Conservation (phyloP, 78 protist species). For the Guillardia theta region DNA sequence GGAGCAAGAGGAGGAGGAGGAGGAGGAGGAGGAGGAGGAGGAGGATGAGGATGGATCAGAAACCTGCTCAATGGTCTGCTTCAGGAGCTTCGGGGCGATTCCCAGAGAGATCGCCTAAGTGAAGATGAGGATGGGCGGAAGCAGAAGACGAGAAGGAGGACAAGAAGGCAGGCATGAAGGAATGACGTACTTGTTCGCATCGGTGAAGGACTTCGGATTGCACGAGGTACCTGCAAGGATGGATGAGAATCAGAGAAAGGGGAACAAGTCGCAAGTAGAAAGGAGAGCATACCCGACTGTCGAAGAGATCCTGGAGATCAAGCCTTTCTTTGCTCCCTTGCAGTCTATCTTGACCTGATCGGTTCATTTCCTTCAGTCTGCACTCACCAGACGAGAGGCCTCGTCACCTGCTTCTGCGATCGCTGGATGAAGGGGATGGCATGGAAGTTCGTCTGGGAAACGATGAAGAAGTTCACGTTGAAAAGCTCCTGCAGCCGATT, state of each 20-base stretch:
- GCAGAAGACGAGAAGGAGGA: too few relatives aligned
- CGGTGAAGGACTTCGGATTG: not conserved
- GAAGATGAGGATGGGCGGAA: too few relatives aligned
- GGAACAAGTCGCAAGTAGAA: not conserved
- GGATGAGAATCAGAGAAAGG: not conserved
- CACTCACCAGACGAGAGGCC: too few relatives aligned
- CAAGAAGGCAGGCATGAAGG: too few relatives aligned
- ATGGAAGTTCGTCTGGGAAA: not conserved
- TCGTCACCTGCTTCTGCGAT: not conserved
- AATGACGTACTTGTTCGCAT: not conserved
- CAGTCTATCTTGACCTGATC: not conserved
- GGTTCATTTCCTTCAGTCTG: too few relatives aligned
- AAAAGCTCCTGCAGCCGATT: constrained; percentile 28
- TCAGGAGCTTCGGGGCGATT: not conserved
- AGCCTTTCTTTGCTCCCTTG: not conserved
- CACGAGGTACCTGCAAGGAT: not conserved
- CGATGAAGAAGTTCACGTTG: constrained; percentile 26
- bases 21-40: too few relatives aligned
- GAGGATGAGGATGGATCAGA: too few relatives aligned
- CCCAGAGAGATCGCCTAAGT: not conserved
- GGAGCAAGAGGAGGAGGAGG: too few relatives aligned
- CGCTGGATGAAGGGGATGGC: not conserved
- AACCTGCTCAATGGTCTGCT: not conserved
- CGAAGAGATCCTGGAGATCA: too few relatives aligned
- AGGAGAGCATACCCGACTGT: too few relatives aligned